phyloP scores from a whole-genome alignment of 257 asterid species.

The Cinchona pubescens region DNA sequence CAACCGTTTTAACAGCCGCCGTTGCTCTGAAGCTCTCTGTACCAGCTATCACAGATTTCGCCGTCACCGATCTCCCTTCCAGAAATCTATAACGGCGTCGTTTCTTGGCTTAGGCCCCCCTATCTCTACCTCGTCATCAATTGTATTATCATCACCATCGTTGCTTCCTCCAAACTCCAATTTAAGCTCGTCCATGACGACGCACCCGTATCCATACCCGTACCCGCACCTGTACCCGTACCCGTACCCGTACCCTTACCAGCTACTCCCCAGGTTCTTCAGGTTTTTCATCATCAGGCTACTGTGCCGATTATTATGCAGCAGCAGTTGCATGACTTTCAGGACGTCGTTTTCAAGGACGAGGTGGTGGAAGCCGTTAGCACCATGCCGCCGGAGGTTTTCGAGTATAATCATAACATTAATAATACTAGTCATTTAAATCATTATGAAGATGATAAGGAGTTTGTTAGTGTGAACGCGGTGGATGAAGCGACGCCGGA shows the following conservation, averaged over 20 bases:
- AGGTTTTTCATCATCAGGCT: not conserved
- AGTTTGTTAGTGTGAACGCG: conserved; percentile 3
- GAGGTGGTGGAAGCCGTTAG: conserved; percentile 13
- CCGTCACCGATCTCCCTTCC: conserved; percentile 49
- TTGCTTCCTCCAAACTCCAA: conserved; percentile 71
- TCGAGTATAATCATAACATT: conserved; percentile 5
- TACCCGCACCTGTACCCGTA: too few species aligned
- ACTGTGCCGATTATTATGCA: conserved; percentile 18
- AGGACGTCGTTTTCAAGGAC: conserved; percentile 25
- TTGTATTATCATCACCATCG: conserved; percentile 72
- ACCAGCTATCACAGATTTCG: conserved; percentile 49
- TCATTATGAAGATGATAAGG: conserved; percentile 15
- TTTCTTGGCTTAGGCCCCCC: conserved; percentile 80
- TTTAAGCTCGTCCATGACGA: conserved; percentile 33
- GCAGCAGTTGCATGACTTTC: conserved; percentile 7
- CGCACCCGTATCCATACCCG: too few species aligned
- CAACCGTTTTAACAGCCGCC: conserved; percentile 59
- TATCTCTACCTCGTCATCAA: conserved; percentile 74
- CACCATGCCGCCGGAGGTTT: conserved; percentile 18
- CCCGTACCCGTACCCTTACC: too few species aligned
- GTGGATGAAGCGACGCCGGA: conserved; percentile 9
- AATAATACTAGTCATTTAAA: not conserved
- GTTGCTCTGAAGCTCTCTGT: conserved; percentile 45
- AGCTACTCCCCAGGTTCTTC: conserved; percentile 11
- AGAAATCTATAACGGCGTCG: conserved; percentile 56